Conservation (phyloP, 2,329 filamentous ascomycete species). For the Aspergillus sp. region DNA sequence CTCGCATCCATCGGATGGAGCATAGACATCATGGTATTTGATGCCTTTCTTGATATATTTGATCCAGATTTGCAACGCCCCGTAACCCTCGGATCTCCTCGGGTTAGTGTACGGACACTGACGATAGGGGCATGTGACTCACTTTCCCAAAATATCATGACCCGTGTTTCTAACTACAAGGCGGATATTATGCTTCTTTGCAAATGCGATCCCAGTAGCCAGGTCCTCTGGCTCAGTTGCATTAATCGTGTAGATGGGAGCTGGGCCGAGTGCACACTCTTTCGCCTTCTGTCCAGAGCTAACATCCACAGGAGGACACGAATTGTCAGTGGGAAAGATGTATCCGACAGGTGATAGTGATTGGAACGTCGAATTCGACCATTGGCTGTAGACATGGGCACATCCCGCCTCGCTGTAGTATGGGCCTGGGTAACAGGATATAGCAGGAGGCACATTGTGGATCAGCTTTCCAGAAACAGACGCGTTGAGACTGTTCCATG, state of each 20-base stretch:
- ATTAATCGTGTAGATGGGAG: conserved; percentile 27
- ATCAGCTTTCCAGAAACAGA: conserved; percentile 34
- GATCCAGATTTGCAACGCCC: conserved; percentile 31
- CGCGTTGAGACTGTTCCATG: conserved; percentile 33
- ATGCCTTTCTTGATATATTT: conserved; percentile 30
- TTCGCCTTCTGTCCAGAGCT: conserved; percentile 17
- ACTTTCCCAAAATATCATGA: conserved; percentile 30
- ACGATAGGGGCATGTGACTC: neutral
- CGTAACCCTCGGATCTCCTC: conserved; percentile 27
- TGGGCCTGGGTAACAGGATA: conserved; percentile 35
- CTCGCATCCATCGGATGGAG: conserved; percentile 30
- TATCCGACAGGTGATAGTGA: conserved; percentile 25
- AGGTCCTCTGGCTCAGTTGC: conserved; percentile 27
- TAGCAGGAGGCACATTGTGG: conserved; percentile 29
- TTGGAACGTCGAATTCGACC: conserved; percentile 27
- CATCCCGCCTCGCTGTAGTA: conserved; percentile 23
- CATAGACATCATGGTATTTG: conserved; percentile 22
- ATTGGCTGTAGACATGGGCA: conserved; percentile 21
- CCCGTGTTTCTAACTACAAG: conserved; percentile 46
- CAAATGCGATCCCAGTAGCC: conserved; percentile 38
- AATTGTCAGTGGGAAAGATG: conserved; percentile 24
- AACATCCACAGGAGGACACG: conserved; percentile 26
- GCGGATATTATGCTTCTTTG: conserved; percentile 49
- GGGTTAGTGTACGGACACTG: no score
- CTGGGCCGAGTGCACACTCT: conserved; percentile 26